Conservation (phyloP, 208 protist species). For the Zelonia costaricensis region DNA sequence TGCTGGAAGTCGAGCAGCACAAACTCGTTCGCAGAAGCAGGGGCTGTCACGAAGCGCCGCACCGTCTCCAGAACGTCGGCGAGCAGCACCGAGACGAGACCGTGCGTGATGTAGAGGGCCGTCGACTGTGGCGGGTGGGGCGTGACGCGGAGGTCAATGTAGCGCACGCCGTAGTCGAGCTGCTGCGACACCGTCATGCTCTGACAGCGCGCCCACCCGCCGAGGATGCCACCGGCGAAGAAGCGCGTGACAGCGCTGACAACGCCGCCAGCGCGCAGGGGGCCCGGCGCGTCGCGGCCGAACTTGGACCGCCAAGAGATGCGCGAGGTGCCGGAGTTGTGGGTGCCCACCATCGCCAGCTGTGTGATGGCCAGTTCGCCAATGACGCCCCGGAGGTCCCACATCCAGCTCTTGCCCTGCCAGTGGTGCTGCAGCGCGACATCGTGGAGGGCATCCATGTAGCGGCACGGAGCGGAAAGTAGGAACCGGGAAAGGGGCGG, state of each 20-base stretch:
- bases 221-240: conserved; percentile 21
- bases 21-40: conserved; percentile 33
- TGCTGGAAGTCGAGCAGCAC: conserved; percentile 63
- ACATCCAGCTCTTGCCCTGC: conserved; percentile 42
- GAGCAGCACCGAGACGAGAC: conserved; percentile 34
- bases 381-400: conserved; percentile 33
- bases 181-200: conserved; percentile 41
- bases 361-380: conserved; percentile 31
- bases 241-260: conserved; percentile 22
- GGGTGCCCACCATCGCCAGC: conserved; percentile 37
- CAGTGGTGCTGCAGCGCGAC: conserved; percentile 7
- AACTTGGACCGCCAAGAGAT: conserved; percentile 32
- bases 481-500: too few relatives aligned
- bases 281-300: conserved; percentile 35
- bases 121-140: conserved; percentile 4
- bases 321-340: conserved; percentile 49
- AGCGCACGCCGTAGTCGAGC: conserved; percentile 50
- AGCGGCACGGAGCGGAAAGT: background rate
- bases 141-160: conserved; percentile 45
- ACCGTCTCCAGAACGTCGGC: conserved; percentile 27
- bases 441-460: background rate
- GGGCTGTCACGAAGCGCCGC: conserved; percentile 25
- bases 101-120: conserved; percentile 42
- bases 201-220: conserved; percentile 51
- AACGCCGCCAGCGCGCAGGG: conserved; percentile 11